These are phyloP conservation scores for Fusarium sp. DNA, from an alignment of 2,329 filamentous ascomycete species.

Conservation along the genomic window DNA sequence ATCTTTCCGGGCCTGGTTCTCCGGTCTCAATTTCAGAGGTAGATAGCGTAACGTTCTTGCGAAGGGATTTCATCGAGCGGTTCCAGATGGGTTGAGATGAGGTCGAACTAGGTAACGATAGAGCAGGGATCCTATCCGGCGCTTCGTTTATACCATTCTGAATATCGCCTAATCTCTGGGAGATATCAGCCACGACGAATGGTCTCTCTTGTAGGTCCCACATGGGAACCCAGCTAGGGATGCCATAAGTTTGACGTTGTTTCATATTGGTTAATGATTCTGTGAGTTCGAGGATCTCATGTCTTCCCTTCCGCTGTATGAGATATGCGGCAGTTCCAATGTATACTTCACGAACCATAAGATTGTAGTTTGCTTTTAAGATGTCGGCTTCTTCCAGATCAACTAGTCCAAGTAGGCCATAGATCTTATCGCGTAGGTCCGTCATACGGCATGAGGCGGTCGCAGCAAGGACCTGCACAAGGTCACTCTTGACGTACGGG, in stretches of 20 bases:
- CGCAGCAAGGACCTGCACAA: conserved; percentile 11
- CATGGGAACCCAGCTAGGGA: conserved; percentile 29
- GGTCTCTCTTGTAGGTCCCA: conserved; percentile 20
- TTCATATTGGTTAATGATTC: background rate
- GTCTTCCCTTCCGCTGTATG: background rate
- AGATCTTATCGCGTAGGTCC: conserved; percentile 28
- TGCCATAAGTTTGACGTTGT: conserved; percentile 17
- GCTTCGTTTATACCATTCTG: background rate
- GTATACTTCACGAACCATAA: conserved; percentile 30
- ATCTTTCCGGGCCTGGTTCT: background rate
- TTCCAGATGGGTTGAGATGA: background rate
- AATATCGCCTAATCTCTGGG: background rate
- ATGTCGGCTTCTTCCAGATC: background rate
- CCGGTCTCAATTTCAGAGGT: background rate
- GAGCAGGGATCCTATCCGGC: background rate
- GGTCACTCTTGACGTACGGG: background rate
- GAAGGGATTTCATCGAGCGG: background rate
- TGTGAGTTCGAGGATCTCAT: conserved; percentile 7
- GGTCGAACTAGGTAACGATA: background rate
- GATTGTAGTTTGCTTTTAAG: conserved; percentile 19
- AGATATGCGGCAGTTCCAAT: conserved; percentile 28
- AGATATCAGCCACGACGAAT: conserved; percentile 1
- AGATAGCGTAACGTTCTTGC: background rate
- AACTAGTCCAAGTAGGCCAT: conserved; percentile 24
- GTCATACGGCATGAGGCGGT: conserved; percentile 14